Evolutionary conservation across 345 rosid species (phyloP).

Genomic region (Eucalyptus shirleyi): DNA sequence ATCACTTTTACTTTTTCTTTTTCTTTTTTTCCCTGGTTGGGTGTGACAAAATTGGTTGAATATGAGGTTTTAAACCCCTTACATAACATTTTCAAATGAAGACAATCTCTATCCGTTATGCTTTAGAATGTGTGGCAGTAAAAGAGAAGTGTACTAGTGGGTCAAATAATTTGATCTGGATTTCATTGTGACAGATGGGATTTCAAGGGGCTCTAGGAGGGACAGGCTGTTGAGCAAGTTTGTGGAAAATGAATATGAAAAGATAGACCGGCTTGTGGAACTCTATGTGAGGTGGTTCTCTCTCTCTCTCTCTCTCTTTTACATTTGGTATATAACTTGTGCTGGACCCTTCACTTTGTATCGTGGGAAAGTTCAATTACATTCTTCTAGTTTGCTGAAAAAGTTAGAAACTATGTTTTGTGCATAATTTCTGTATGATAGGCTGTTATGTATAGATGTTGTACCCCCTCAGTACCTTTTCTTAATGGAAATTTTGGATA

Average conservation of each 20-base stretch:
- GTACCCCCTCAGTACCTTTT: background rate
- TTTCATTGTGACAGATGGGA: conserved; percentile 46
- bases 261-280: conserved; percentile 97
- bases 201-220: conserved; percentile 86
- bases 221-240: conserved; percentile 86
- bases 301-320: background rate
- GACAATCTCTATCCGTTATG: background rate
- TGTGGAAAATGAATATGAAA: conserved; percentile 91
- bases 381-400: background rate
- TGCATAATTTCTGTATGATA: background rate
- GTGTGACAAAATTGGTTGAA: background rate
- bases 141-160: background rate
- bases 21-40: background rate
- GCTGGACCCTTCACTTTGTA: background rate
- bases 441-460: background rate
- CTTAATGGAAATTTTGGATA: background rate
- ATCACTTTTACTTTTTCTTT: background rate
- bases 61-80: background rate
- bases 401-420: background rate
- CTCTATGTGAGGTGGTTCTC: conserved; percentile 56
- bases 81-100: background rate
- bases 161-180: background rate
- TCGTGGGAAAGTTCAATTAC: background rate
- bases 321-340: background rate
- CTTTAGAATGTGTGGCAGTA: background rate